Evolutionary conservation across 169 alveolate genomes (phyloP).

Genomic region (Amoebophrya sp.): DNA sequence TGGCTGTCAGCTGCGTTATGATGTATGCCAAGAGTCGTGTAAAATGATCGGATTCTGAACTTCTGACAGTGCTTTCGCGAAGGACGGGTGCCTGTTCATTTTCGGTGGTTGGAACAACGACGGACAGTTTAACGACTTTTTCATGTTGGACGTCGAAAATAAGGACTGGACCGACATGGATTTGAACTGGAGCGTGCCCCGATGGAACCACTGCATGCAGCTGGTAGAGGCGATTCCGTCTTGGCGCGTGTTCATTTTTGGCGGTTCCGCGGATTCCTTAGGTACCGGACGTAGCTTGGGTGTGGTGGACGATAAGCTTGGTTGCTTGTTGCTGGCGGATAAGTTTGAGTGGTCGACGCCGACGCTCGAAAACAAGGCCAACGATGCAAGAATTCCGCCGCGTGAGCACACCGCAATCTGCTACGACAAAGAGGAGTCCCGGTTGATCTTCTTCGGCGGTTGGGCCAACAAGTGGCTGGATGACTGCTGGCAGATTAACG

Average conservation of each 20-base stretch:
- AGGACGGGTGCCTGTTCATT: slow-evolving; percentile 62
- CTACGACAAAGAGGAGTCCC: slow-evolving; percentile 72
- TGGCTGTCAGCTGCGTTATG: background rate
- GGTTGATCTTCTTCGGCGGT: slow-evolving; percentile 82
- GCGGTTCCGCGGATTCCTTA: slow-evolving; percentile 81
- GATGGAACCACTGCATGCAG: slow-evolving; percentile 82
- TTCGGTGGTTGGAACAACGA: slow-evolving; percentile 86
- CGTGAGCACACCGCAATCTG: slow-evolving; percentile 83
- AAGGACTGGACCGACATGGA: slow-evolving; percentile 83
- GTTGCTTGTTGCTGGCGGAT: slow-evolving; percentile 50
- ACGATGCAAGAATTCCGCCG: slow-evolving; percentile 47
- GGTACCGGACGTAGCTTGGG: slow-evolving; percentile 77
- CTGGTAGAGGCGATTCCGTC: slow-evolving; percentile 87
- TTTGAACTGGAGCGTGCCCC: slow-evolving; percentile 73
- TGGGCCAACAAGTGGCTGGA: slow-evolving; percentile 85
- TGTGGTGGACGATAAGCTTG: slow-evolving; percentile 9
- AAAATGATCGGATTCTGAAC: slow-evolving; percentile 16
- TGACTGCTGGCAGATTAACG: slow-evolving; percentile 77
- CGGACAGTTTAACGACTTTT: slow-evolving; percentile 69
- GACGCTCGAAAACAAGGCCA: slow-evolving; percentile 37
- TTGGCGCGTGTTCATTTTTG: slow-evolving; percentile 84
- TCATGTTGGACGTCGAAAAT: slow-evolving; percentile 69
- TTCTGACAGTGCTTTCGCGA: slow-evolving; percentile 67
- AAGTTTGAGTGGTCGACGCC: slow-evolving; percentile 40
- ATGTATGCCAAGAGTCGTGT: background rate